Conservation (phyloP, 768 basidiomycete species). For the Podaxis sp. region DNA sequence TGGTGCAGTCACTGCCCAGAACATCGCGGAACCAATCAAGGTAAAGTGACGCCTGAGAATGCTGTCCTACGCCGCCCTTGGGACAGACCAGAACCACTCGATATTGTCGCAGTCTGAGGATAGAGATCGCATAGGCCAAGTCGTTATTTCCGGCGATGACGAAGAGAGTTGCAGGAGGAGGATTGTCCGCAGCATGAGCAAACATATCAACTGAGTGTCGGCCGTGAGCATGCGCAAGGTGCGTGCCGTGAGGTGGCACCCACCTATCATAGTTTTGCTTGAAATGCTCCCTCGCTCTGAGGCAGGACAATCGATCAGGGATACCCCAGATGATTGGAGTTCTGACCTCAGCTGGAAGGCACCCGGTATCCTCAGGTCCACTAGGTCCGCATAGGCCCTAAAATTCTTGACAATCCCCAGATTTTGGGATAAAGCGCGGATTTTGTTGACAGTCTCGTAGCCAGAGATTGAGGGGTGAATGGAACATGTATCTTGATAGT, state of each 20-base stretch:
- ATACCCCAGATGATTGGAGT: constrained; percentile 18
- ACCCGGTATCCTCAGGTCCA: background rate
- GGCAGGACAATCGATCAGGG: constrained; percentile 14
- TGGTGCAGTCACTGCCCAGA: constrained; percentile 20
- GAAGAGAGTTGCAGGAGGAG: constrained; percentile 42
- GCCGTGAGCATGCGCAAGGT: background rate
- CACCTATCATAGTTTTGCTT: constrained; percentile 14
- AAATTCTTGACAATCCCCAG: constrained; percentile 15
- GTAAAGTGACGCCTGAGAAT: constrained; percentile 46
- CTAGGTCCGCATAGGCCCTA: constrained; percentile 15
- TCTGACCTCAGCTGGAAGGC: constrained; percentile 12
- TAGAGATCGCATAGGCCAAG: constrained; percentile 43
- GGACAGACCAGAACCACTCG: constrained; percentile 42
- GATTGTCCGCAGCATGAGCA: constrained; percentile 40
- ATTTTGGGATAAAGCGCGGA: background rate
- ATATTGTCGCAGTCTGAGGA: constrained; percentile 38
- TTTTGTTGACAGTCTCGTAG: constrained; percentile 6
- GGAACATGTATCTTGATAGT: constrained; percentile 1
- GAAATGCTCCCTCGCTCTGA: constrained; percentile 7
- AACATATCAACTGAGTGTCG: constrained; percentile 25
- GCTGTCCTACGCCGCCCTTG: constrained; percentile 35
- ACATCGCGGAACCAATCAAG: constrained; percentile 47
- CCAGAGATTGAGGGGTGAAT: constrained; percentile 1
- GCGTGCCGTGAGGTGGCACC: background rate
- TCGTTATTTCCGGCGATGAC: constrained; percentile 48